Conservation (phyloP, 768 basidiomycete species). For the Crepidotus variabilis region DNA sequence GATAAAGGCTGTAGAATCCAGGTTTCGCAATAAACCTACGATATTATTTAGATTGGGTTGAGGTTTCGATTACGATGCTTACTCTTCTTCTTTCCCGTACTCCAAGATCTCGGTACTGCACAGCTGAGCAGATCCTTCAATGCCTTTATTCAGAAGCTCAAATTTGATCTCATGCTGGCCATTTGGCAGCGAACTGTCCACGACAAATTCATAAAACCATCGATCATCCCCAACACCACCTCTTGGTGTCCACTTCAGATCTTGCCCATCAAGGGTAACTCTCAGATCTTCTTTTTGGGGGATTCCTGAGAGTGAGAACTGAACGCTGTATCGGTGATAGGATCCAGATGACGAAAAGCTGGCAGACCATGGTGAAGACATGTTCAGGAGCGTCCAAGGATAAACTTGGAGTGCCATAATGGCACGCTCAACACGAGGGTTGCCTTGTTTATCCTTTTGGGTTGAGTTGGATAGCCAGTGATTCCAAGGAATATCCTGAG, state of each 20-base stretch:
- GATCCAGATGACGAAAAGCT: slow-evolving; percentile 61
- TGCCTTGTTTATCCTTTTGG: slow-evolving; percentile 7
- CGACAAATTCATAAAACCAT: slow-evolving; percentile 69
- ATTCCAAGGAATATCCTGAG: slow-evolving; percentile 53
- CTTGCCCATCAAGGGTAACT: slow-evolving; percentile 57
- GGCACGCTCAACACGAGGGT: slow-evolving; percentile 55
- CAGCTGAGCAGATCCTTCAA: slow-evolving; percentile 62
- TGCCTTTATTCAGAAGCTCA: slow-evolving; percentile 40
- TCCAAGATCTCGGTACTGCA: slow-evolving; percentile 75
- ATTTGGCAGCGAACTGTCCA: slow-evolving; percentile 31
- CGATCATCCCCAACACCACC: slow-evolving; percentile 60
- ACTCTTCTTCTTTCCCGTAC: slow-evolving; percentile 64
- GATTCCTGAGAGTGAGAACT: slow-evolving; percentile 73
- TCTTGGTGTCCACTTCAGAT: slow-evolving; percentile 57
- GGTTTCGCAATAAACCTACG: slow-evolving; percentile 55
- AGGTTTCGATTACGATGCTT: slow-evolving; percentile 16
- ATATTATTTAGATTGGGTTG: background rate
- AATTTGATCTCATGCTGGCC: slow-evolving; percentile 64
- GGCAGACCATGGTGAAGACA: slow-evolving; percentile 52
- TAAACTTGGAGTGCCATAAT: slow-evolving; percentile 75
- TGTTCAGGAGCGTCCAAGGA: slow-evolving; percentile 72
- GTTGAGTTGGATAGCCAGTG: slow-evolving; percentile 59
- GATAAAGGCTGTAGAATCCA: slow-evolving; percentile 65
- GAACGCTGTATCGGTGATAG: slow-evolving; percentile 57
- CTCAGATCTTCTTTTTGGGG: slow-evolving; percentile 48